These are phyloP conservation scores for Trametes punicea DNA, from an alignment of 768 basidiomycete species.

Conservation along the genomic window DNA sequence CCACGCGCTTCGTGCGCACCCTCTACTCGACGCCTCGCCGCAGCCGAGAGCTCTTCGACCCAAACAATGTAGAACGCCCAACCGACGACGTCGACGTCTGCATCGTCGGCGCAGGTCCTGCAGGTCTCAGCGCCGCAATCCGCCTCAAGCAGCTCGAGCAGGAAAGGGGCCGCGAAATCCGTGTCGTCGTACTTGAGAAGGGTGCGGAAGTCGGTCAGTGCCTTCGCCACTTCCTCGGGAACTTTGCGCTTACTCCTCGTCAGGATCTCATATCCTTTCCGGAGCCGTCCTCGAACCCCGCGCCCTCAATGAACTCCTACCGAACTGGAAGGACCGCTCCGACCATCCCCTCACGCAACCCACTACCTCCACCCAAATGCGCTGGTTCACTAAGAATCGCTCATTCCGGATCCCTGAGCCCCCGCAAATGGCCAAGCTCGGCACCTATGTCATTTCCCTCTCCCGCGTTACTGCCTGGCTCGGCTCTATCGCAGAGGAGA, in stretches of 20 bases:
- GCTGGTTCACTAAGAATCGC: conserved; percentile 66
- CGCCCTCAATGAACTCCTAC: conserved; percentile 87
- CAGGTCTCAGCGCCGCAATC: conserved; percentile 94
- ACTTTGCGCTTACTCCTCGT: background rate
- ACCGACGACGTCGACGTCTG: conserved; percentile 94
- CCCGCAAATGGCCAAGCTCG: conserved; percentile 93
- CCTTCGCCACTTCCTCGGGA: background rate
- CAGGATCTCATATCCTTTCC: conserved; percentile 92
- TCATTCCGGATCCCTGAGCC: conserved; percentile 90
- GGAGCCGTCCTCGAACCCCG: conserved; percentile 94
- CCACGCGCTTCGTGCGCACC: conserved; percentile 4
- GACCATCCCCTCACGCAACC: conserved; percentile 80
- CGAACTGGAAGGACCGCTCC: conserved; percentile 66
- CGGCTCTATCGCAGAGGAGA: conserved; percentile 74
- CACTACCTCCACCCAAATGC: conserved; percentile 79
- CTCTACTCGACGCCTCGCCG: conserved; percentile 29
- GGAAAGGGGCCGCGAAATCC: conserved; percentile 72
- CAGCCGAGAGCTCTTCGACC: conserved; percentile 45
- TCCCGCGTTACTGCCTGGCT: conserved; percentile 91
- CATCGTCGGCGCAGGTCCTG: conserved; percentile 95
- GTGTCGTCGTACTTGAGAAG: conserved; percentile 95
- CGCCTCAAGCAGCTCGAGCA: conserved; percentile 88
- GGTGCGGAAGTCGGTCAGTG: conserved; percentile 85
- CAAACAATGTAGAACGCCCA: conserved; percentile 69
- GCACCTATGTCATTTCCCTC: conserved; percentile 91